Evolutionary conservation across 73 alveolate genomes (phyloP), one percentile per base, ranked within the genome.

Genomic region (Urostyla sp.): DNA sequence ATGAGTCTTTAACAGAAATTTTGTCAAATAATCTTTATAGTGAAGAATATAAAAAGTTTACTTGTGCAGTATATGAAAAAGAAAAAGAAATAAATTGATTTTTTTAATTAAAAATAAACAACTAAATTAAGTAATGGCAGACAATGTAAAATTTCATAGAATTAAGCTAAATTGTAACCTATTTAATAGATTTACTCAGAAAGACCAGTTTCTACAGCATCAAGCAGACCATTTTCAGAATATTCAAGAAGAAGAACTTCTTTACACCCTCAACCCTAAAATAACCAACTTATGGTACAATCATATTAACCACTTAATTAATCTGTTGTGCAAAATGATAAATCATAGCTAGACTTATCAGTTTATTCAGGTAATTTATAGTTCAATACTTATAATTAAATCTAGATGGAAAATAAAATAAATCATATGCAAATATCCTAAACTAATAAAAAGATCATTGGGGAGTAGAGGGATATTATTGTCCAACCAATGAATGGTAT

Each of bases 381-480:
- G 60, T 1, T 43, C 37, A 21, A 10, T 38, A 32, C 24, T 49
- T 3, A 63, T 63, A 60, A 30, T 31, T 38, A 60, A 63, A 21
- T 63, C 44, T 38, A 37, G 79, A n/a, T n/a, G n/a, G n/a, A n/a
- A n/a, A n/a, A n/a, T n/a, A n/a, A n/a, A n/a, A n/a, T n/a, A n/a
- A n/a, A n/a, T n/a, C n/a, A n/a, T n/a, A n/a, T n/a, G n/a, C n/a
- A n/a, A n/a, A n/a, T n/a, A n/a, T n/a, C n/a, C n/a, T n/a, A n/a
- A n/a, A n/a, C 55, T 26, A 40, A 21, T 13, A 11, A 8, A 31
- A 69, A 48, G 18, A 46, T 24, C 16, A 69, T 3, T 69, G 83
- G 83, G 83, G 83, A 7, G 69, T 69, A 5, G 83, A 69, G 1
- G 83, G 83, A 51, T 69, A 69, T 69, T 49, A 69, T 24, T 67